phyloP scores from a whole-genome alignment of 768 basidiomycete species.

The Lyophyllum semitale region DNA sequence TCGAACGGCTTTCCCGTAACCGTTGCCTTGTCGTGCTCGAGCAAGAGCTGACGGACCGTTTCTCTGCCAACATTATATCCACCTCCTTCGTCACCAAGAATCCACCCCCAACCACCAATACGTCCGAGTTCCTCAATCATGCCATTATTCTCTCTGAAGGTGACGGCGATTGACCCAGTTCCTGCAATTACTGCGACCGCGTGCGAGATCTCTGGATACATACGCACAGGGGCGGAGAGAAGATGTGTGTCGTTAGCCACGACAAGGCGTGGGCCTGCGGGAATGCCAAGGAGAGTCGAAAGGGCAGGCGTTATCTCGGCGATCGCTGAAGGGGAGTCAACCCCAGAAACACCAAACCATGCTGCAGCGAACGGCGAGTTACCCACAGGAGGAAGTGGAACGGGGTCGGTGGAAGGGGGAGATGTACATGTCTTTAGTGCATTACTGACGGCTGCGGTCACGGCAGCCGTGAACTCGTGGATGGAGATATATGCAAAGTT shows the following conservation, averaged over 20 bases:
- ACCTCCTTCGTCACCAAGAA: constrained; percentile 82
- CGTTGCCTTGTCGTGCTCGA: constrained; percentile 54
- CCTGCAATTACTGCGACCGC: constrained; percentile 80
- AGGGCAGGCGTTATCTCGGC: constrained; percentile 55
- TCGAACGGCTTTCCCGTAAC: constrained; percentile 30
- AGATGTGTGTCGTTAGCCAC: constrained; percentile 86
- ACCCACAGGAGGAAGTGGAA: constrained; percentile 36
- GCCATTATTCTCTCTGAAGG: constrained; percentile 49
- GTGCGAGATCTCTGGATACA: constrained; percentile 56
- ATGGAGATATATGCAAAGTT: constrained; percentile 82
- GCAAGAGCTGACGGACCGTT: constrained; percentile 66
- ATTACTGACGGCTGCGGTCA: constrained; percentile 50
- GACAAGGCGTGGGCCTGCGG: constrained; percentile 52
- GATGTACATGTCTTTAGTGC: constrained; percentile 53
- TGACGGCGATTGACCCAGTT: constrained; percentile 78
- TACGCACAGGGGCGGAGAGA: constrained; percentile 74
- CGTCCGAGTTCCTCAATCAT: constrained; percentile 65
- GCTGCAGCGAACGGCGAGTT: constrained; percentile 58
- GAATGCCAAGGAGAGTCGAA: constrained; percentile 58
- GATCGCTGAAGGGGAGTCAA: constrained; percentile 70
- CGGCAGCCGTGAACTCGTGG: constrained; percentile 55
- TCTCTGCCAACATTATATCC: constrained; percentile 82
- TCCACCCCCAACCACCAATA: constrained; percentile 83
- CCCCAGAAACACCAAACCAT: constrained; percentile 85
- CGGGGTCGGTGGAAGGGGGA: constrained; percentile 34